Evolutionary conservation across 768 basidiomycete species (phyloP).

Genomic region (Hericium coralloides): DNA sequence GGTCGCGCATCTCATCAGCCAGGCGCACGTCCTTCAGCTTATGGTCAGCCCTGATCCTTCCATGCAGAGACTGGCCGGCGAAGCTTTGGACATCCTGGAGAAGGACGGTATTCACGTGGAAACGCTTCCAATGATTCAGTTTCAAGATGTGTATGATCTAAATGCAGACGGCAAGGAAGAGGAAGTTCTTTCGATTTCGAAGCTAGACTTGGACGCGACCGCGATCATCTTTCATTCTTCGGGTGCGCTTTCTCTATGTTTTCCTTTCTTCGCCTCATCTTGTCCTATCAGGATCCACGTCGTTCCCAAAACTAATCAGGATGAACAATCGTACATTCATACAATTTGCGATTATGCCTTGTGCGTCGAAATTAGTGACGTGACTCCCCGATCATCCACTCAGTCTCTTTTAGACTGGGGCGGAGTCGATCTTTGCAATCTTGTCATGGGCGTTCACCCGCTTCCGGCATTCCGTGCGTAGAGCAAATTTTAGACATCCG

Average conservation of each 20-base stretch:
- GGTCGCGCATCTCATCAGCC: constrained; percentile 22
- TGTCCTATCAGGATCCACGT: constrained; percentile 11
- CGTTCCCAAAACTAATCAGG: constrained; percentile 11
- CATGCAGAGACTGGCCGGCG: constrained; percentile 15
- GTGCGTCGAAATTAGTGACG: constrained; percentile 1
- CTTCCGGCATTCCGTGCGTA: not conserved
- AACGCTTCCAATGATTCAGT: constrained; percentile 7
- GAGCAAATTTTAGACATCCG: not conserved
- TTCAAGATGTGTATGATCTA: constrained; percentile 14
- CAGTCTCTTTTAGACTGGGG: not conserved
- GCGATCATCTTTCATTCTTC: not conserved
- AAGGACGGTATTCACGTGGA: constrained; percentile 1
- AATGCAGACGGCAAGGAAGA: not conserved
- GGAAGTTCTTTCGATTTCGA: not conserved
- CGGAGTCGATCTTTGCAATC: not conserved
- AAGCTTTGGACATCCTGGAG: constrained; percentile 15
- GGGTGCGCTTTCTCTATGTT: not conserved
- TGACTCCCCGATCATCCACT: too few relatives aligned
- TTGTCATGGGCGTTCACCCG: not conserved
- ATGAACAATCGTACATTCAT: constrained; percentile 12
- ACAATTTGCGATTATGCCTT: constrained; percentile 2
- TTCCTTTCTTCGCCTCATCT: not conserved
- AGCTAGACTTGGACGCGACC: not conserved
- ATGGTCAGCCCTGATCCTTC: constrained; percentile 22
- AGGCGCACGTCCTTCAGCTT: constrained; percentile 15